phyloP scores from a whole-genome alignment of 192 early-diverging fungal genomes.

The Coemansia reversa region DNA sequence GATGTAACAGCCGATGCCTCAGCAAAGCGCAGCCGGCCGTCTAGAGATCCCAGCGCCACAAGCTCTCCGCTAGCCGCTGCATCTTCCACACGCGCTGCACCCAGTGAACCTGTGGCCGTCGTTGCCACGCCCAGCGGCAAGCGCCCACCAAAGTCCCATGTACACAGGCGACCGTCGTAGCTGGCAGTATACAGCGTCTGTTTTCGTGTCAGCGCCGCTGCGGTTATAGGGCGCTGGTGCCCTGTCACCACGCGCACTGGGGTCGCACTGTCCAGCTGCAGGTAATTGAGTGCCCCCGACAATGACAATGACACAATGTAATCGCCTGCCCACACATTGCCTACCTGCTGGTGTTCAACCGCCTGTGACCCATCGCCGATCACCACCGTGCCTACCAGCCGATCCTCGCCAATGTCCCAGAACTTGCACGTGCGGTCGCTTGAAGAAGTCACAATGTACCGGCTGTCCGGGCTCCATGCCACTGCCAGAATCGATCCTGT shows the following conservation, averaged over 20 bases:
- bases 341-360: slow-evolving; percentile 87
- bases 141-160: slow-evolving; percentile 61
- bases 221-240: slow-evolving; percentile 81
- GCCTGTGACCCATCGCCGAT: slow-evolving; percentile 32
- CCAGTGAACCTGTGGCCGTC: slow-evolving; percentile 5
- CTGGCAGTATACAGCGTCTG: slow-evolving; percentile 79
- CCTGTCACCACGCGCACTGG: slow-evolving; percentile 57
- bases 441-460: slow-evolving; percentile 74
- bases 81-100: slow-evolving; percentile 17
- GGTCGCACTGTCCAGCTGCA: slow-evolving; percentile 53
- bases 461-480: slow-evolving; percentile 83
- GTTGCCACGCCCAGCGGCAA: slow-evolving; percentile 16
- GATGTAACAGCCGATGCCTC: background rate
- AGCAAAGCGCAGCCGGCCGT: slow-evolving; percentile 38
- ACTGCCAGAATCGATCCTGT: slow-evolving; percentile 81
- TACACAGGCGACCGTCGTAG: slow-evolving; percentile 89
- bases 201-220: slow-evolving; percentile 59
- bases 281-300: slow-evolving; percentile 83
- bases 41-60: slow-evolving; percentile 32
- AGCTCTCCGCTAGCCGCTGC: slow-evolving; percentile 9
- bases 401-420: slow-evolving; percentile 80
- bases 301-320: slow-evolving; percentile 77
- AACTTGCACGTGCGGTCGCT: slow-evolving; percentile 86
- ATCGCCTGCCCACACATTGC: slow-evolving; percentile 83
- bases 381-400: slow-evolving; percentile 64